Evolutionary conservation across 2,329 filamentous ascomycete species (phyloP), one percentile per base, ranked within the genome.

Genomic region (Tolypocladium cylindrosporum): DNA sequence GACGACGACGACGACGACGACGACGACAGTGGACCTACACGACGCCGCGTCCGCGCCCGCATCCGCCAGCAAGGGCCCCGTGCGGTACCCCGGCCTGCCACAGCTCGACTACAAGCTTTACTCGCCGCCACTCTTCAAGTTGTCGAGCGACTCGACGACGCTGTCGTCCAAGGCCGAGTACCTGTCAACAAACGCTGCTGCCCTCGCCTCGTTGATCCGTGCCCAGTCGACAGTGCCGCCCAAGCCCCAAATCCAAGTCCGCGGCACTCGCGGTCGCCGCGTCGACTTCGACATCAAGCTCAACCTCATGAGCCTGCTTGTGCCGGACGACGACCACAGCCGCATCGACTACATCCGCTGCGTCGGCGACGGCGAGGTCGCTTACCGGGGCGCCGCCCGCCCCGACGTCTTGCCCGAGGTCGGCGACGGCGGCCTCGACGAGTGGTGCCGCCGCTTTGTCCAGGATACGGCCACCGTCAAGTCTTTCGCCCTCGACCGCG

Each of bases 341-440:
- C 74, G 78, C 34, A 74, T 81, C 66, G 78, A 83, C 64, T 84
- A 83, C 66, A 71, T 83, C 51, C 77, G 79, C 27, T 77, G 79
- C 58, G 78, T 82, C 13, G 71, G 70, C 0, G 66, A 68, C 21
- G 78, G 75, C 42, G 81, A 84, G 69, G 58, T 77, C 56, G 80
- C 79, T 0, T 75, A 75, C 59, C 76, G 81, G 11, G 81, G 79
- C 16, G 75, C 75, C 39, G 65, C 62, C 37, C 75, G 75, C 55
- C 74, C 76, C 0, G 68, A 74, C 39, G 59, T 75, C 4, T 65
- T 75, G 59, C 79, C 79, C 19, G 74, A 77, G 56, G 70, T 78
- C 11, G 70, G 70, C 27, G 72, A 75, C 40, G 72, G 71, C 10
- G 72, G 73, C 24, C 66, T 82, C 0, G 77, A 81, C 52, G 77